Conservation (phyloP, 805 yeast species). For the Yarrowia sp. region DNA sequence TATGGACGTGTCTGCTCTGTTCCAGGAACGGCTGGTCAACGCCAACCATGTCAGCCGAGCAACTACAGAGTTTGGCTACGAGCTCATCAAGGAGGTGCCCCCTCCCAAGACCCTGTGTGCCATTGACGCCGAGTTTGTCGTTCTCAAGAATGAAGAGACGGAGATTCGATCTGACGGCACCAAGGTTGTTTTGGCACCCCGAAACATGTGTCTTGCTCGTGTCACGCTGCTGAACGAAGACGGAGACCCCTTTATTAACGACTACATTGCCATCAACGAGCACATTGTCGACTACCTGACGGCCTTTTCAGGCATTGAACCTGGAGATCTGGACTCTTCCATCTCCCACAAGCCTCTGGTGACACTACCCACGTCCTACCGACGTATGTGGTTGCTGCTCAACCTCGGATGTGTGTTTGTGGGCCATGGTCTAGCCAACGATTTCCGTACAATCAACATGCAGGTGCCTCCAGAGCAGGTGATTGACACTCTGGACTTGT, state of each 20-base stretch:
- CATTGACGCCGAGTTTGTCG: slow-evolving; percentile 95
- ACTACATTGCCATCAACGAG: slow-evolving; percentile 72
- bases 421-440: slow-evolving; percentile 91
- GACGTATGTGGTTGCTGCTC: slow-evolving; percentile 84
- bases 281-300: slow-evolving; percentile 81
- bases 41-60: slow-evolving; percentile 50
- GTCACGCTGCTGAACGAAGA: slow-evolving; percentile 73
- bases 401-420: slow-evolving; percentile 89
- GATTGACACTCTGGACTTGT: slow-evolving; percentile 82
- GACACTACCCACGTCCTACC: slow-evolving; percentile 74
- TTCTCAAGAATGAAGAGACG: slow-evolving; percentile 69
- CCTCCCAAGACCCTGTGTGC: slow-evolving; percentile 75
- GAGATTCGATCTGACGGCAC: slow-evolving; percentile 75
- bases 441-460: slow-evolving; percentile 88
- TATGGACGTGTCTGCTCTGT: slow-evolving; percentile 63
- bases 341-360: slow-evolving; percentile 69
- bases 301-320: slow-evolving; percentile 87
- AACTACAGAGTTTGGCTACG: slow-evolving; percentile 59
- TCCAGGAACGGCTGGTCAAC: slow-evolving; percentile 70
- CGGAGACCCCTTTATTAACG: slow-evolving; percentile 87
- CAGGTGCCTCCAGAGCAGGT: slow-evolving; percentile 84
- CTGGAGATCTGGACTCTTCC: slow-evolving; percentile 79
- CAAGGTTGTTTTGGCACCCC: slow-evolving; percentile 69
- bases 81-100: slow-evolving; percentile 76
- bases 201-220: slow-evolving; percentile 75